A percentile compares a stretch with the other conserved stretches of the same genome.
Evolutionary conservation across 1,139 yeast species (phyloP).

Genomic region (Hanseniaspora sp.): DNA sequence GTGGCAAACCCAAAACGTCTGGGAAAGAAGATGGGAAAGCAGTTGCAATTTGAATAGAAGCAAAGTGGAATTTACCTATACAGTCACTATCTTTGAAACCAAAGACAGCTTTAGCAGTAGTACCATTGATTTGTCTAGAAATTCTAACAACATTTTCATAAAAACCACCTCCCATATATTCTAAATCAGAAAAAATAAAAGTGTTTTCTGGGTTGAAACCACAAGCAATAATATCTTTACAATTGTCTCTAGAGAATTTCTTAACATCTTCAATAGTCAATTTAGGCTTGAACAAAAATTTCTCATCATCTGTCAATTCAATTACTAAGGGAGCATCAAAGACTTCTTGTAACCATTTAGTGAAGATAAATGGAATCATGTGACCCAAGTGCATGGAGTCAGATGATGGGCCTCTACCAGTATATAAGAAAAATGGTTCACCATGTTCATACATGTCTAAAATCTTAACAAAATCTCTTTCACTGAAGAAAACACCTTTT

Average conservation of each 20-base stretch:
- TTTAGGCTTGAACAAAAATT: conserved; percentile 84
- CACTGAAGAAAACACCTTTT: conserved; percentile 88
- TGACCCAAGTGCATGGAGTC: conserved; percentile 96
- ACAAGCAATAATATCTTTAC: conserved; percentile 85
- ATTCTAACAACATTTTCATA: conserved; percentile 89
- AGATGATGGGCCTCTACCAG: conserved; percentile 96
- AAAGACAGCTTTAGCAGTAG: conserved; percentile 94
- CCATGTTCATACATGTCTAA: conserved; percentile 87
- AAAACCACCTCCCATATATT: conserved; percentile 86
- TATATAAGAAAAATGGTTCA: conserved; percentile 86
- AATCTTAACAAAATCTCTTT: conserved; percentile 72
- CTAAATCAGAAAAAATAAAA: conserved; percentile 82
- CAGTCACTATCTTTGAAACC: conserved; percentile 93
- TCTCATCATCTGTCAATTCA: conserved; percentile 95
- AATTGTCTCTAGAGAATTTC: conserved; percentile 64
- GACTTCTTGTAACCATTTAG: conserved; percentile 96
- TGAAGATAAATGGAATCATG: conserved; percentile 88
- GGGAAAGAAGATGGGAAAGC: conserved; percentile 96
- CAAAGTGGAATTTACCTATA: conserved; percentile 91
- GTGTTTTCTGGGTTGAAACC: conserved; percentile 94
- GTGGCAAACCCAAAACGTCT: conserved; percentile 71
- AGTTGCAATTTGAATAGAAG: conserved; percentile 89
- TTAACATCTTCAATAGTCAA: conserved; percentile 83
- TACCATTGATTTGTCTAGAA: conserved; percentile 91
- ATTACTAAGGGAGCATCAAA: conserved; percentile 94